Evolutionary conservation across 306 rosid species (phyloP).

Genomic region (Cicer cuneatum): DNA sequence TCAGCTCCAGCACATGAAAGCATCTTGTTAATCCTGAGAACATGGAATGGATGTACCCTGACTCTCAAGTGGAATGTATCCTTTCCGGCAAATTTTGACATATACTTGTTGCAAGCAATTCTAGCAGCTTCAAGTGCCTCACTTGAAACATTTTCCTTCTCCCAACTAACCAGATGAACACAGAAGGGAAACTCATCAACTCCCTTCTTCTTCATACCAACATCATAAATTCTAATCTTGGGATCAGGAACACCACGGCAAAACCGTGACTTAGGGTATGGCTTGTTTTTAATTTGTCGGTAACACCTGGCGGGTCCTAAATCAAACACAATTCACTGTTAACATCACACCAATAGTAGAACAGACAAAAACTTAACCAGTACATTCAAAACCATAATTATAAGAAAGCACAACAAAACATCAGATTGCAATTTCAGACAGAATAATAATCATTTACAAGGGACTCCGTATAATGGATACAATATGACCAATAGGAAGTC

Average conservation of each 20-base stretch:
- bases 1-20: conserved; percentile 5
- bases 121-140: conserved; percentile 13
- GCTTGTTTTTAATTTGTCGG: conserved; percentile 2
- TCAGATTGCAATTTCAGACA: neutral
- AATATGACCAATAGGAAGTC: neutral
- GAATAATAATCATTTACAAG: too few relatives aligned
- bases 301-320: conserved; percentile 13
- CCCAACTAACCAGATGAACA: conserved; percentile 12
- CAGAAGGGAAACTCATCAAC: conserved; percentile 16
- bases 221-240: conserved; percentile 2
- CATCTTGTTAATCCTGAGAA: neutral
- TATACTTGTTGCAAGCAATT: conserved; percentile 5
- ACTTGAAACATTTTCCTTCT: conserved; percentile 14
- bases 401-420: neutral
- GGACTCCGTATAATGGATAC: neutral
- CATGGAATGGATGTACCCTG: conserved; percentile 1
- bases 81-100: conserved; percentile 8
- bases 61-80: conserved; percentile 13
- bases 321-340: neutral
- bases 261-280: conserved; percentile 10
- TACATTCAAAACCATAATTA: conserved; percentile 2
- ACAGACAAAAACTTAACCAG: neutral
- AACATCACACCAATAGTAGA: neutral
- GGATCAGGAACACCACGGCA: conserved; percentile 20
- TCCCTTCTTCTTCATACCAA: neutral